Evolutionary conservation across 2,329 filamentous ascomycete genomes (phyloP), one percentile per base, ranked within the genome.

Genomic region (Rhexocercosporidium sp.): DNA sequence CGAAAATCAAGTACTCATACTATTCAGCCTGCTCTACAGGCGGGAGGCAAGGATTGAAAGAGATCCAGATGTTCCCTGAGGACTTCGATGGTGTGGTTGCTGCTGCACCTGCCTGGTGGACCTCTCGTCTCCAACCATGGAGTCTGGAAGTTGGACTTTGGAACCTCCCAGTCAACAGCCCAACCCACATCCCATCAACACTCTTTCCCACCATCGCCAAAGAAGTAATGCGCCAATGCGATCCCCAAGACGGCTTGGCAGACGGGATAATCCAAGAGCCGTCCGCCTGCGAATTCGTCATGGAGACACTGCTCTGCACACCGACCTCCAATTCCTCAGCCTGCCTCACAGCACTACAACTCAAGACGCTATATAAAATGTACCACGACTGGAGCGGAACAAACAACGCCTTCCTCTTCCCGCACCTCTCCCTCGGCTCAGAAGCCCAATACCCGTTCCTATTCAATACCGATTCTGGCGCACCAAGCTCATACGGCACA

Each of bases 41-140:
- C 66, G 82, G 82, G 25, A 77, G 80, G 16, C 81, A 84, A 69
- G 82, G 82, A 37, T 76, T 82, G 66, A 82, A 82, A 66, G 79
- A 80, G 3, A 77, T 80, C 1, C 79, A 83, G 64, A 75, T 78
- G 56, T 84, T 78, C 67, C 82, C 82, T 0, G 74, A 80, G n/a
- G 82, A 84, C 69, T 84, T 84, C 61, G 82, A 84, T 65, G 82
- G 82, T 44, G 81, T 84, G 60, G 78, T 84, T 27, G 78, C 80
- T 6, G 82, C 80, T 20, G 78, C 82, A 53, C 81, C 77, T 3
- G 66, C 68, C 2, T 65, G 59, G 51, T 67, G 66, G 66, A 62
- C 59, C 3, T 59, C 60, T 18, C 62, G 61, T 34, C 22, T 44
- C 1, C 61, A 47, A 27, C 39, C 25, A 3, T 62, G 64, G 64